Evolutionary conservation across 2,329 filamentous ascomycete genomes (phyloP).

Genomic region (Fusarium cicatricum): DNA sequence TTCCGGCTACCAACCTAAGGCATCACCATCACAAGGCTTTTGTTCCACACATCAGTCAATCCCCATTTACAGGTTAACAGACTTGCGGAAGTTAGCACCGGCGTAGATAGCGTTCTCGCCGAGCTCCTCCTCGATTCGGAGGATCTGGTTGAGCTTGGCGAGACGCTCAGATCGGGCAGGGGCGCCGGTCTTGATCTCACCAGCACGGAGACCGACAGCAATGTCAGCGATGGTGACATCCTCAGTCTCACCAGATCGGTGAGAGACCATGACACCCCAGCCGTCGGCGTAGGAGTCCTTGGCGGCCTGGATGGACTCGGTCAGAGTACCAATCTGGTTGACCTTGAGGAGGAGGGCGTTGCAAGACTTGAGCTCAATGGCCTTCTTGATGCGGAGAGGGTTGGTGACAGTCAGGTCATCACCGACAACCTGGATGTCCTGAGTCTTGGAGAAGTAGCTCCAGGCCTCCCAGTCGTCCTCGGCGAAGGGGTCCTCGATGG

Average conservation of each 20-base stretch:
- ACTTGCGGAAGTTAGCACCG: constrained; percentile 88
- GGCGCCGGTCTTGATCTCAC: constrained; percentile 99
- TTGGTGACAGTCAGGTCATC: constrained; percentile 99
- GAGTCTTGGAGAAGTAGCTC: constrained; percentile 99
- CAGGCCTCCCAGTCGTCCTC: constrained; percentile 99
- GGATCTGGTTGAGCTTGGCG: constrained; percentile 99
- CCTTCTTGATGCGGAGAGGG: constrained; percentile 99
- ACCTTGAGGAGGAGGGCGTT: constrained; percentile 99
- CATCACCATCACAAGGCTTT: constrained; percentile 37
- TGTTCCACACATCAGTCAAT: constrained; percentile 3
- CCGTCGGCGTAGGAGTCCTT: constrained; percentile 96
- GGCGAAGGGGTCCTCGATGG: constrained; percentile 98
- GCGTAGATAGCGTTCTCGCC: constrained; percentile 91
- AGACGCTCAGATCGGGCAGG: constrained; percentile 96
- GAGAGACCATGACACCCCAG: constrained; percentile 99
- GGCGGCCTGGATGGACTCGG: constrained; percentile 98
- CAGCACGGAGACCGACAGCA: constrained; percentile 92
- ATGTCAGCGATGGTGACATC: constrained; percentile 99
- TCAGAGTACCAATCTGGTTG: constrained; percentile 99
- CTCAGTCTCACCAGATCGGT: constrained; percentile 99
- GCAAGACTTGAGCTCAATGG: constrained; percentile 98
- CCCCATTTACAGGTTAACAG: constrained; percentile 80
- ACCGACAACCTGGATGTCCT: constrained; percentile 97
- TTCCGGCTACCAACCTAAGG: constrained; percentile 35
- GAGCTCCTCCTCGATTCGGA: constrained; percentile 99